Evolutionary conservation across 1,284 basidiomycete genomes (phyloP), one percentile per base, ranked within the genome.

Genomic region (Termitomyces sp.): DNA sequence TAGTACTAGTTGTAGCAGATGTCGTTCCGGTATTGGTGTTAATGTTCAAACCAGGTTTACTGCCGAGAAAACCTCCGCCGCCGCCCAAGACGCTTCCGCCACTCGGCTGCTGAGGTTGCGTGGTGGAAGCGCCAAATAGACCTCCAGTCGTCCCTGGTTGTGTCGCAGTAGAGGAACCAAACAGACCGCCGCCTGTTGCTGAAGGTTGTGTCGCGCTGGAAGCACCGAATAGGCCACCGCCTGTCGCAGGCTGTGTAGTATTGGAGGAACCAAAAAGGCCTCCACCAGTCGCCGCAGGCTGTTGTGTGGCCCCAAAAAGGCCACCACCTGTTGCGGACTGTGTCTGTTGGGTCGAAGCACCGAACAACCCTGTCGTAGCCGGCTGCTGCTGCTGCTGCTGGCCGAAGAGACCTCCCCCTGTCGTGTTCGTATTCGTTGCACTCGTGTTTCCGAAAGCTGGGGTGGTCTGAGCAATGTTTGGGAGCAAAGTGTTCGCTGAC

Each of bases 381-480:
- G 58, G 55, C 33, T 62, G 59, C 44, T 60, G 62, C 15, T 46
- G 57, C 44, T 58, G 65, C 5, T 51, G 54, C 8, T 48, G 60
- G 50, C 73, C 72, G 57, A 74, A 73, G 26, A 72, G 48, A 17
- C 69, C 63, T 30, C 65, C 64, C 13, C 59, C 50, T 13, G 38
- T 17, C 26, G 49, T 50, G 36, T 21, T 34, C 36, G 49, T 41
- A 39, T 31, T 44, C 3, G 53, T 38, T 24, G 47, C 41, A 49
- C 52, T 52, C 39, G 61, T 55, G 34, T 53, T 64, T 15, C 61
- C 61, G 49, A 62, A 64, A 9, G 58, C 56, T 13, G 57, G 54
- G 39, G 53, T 55, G 28, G 58, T 58, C 39, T 58, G 62, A 8
- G 58, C 50, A 30, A 50, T 50, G 24, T 39, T 55, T 7, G 47